These are phyloP conservation scores for Lecanicillium sp. DNA, from an alignment of 2,329 filamentous ascomycete genomes.

Conservation along the genomic window DNA sequence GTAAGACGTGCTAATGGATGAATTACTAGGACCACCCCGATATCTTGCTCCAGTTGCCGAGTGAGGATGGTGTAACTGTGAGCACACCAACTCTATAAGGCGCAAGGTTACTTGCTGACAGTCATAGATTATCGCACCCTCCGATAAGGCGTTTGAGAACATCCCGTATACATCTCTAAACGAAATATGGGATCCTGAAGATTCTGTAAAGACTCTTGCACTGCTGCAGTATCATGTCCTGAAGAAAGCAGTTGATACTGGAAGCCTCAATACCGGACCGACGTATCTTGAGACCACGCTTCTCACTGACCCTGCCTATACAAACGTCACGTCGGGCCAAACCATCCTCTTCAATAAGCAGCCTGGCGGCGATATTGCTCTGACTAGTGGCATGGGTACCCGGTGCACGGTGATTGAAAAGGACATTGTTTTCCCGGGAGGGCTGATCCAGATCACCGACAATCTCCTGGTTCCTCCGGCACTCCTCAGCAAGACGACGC, in stretches of 20 bases:
- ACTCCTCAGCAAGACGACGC: slow-evolving; percentile 39
- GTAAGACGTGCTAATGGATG: slow-evolving; percentile 8
- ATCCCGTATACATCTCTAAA: slow-evolving; percentile 44
- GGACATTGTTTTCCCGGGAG: slow-evolving; percentile 40
- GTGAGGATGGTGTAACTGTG: slow-evolving; percentile 35
- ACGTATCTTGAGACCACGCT: slow-evolving; percentile 35
- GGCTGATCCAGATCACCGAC: slow-evolving; percentile 45
- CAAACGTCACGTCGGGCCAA: slow-evolving; percentile 43
- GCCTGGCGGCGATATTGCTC: slow-evolving; percentile 31
- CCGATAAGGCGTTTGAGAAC: slow-evolving; percentile 47
- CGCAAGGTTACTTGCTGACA: neutral
- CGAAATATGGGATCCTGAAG: slow-evolving; percentile 36
- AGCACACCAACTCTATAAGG: slow-evolving; percentile 10
- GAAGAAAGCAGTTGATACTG: slow-evolving; percentile 37
- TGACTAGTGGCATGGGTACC: slow-evolving; percentile 41
- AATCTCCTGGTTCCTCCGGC: slow-evolving; percentile 41
- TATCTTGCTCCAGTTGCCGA: slow-evolving; percentile 35
- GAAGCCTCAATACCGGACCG: slow-evolving; percentile 26
- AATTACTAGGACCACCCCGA: slow-evolving; percentile 36
- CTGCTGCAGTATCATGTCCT: slow-evolving; percentile 58
- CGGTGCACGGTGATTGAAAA: slow-evolving; percentile 32
- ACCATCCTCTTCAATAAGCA: slow-evolving; percentile 38
- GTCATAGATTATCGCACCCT: slow-evolving; percentile 45
- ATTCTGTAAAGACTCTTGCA: slow-evolving; percentile 34
- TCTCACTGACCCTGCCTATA: slow-evolving; percentile 32